These are phyloP conservation scores for Cystobasidium slooffiae DNA, from an alignment of 1,284 basidiomycete genomes.

Conservation along the genomic window DNA sequence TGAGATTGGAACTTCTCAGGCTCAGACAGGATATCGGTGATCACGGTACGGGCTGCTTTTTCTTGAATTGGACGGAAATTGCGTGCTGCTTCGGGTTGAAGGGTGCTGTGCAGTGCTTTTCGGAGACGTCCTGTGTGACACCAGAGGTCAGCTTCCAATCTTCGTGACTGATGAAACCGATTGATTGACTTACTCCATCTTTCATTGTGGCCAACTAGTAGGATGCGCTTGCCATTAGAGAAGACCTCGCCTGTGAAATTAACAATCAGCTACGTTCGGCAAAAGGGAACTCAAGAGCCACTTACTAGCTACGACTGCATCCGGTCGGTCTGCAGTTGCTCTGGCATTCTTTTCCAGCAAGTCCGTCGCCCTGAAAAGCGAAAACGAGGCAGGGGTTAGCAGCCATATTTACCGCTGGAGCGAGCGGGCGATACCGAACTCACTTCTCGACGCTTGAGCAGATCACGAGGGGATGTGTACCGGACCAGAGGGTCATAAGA, in stretches of 20 bases:
- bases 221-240: slow-evolving; percentile 42
- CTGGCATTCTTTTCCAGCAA: slow-evolving; percentile 42
- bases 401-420: background rate
- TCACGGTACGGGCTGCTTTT: slow-evolving; percentile 30
- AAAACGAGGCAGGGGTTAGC: background rate
- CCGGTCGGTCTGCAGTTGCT: slow-evolving; percentile 34
- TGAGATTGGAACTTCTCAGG: slow-evolving; percentile 35
- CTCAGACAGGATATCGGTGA: slow-evolving; percentile 33
- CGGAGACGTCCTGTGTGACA: slow-evolving; percentile 14
- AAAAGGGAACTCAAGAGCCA: background rate
- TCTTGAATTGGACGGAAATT: slow-evolving; percentile 37
- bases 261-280: background rate
- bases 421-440: background rate
- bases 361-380: slow-evolving; percentile 5
- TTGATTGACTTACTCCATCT: slow-evolving; percentile 26
- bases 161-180: background rate
- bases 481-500: slow-evolving; percentile 34
- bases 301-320: slow-evolving; percentile 32
- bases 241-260: slow-evolving; percentile 26
- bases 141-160: background rate
- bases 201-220: slow-evolving; percentile 44
- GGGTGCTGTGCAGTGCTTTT: slow-evolving; percentile 34
- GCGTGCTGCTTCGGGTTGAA: slow-evolving; percentile 40
- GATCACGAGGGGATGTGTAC: slow-evolving; percentile 17
- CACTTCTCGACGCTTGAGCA: slow-evolving; percentile 21